Conservation (phyloP, 2,329 filamentous ascomycete species). For the Fulvia fulva region DNA sequence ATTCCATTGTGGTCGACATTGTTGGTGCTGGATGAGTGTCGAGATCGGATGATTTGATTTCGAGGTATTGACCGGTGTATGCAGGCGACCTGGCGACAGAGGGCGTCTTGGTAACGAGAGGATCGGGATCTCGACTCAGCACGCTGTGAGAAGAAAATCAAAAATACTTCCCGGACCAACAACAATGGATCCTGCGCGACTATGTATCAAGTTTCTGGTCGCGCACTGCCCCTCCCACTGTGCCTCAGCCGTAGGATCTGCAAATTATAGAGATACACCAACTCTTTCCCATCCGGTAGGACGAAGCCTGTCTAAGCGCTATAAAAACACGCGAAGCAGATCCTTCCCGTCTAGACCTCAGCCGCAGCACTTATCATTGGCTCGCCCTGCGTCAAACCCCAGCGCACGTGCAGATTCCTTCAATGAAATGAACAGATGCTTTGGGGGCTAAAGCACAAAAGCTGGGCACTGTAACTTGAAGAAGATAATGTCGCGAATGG, state of each 20-base stretch:
- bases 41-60: neutral
- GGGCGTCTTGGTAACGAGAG: neutral
- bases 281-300: neutral
- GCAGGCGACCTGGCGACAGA: neutral
- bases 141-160: neutral
- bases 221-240: neutral
- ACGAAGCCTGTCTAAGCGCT: neutral
- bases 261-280: neutral
- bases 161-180: neutral
- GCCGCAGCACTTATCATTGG: neutral
- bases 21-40: neutral
- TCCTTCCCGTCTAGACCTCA: neutral
- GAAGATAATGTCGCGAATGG: neutral
- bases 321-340: neutral
- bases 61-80: neutral
- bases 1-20: neutral
- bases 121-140: neutral
- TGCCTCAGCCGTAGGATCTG: neutral
- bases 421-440: no score
- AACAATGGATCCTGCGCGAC: neutral
- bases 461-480: neutral
- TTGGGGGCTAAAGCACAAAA: neutral
- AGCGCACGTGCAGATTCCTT: neutral
- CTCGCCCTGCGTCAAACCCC: no score
- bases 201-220: neutral